These are phyloP conservation scores for Houttuynia cordata DNA, from an alignment of 164 flowering plant species.

Conservation along the genomic window DNA sequence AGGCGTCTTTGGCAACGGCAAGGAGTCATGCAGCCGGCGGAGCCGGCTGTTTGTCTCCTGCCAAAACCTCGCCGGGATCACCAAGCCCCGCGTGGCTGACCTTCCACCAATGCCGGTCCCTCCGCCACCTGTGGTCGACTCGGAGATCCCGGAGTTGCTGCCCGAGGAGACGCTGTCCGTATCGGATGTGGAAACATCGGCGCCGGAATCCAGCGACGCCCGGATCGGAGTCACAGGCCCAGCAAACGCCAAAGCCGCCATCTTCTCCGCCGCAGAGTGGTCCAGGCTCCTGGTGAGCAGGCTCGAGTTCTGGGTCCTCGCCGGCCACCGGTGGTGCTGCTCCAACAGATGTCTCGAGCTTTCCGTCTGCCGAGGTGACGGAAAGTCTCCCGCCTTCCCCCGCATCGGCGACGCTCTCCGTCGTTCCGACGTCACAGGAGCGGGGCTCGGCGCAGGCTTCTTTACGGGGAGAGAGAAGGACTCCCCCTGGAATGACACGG, in stretches of 20 bases:
- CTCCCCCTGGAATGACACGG: slow-evolving; percentile 95
- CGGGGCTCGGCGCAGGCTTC: slow-evolving; percentile 24
- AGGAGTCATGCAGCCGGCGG: slow-evolving; percentile 69
- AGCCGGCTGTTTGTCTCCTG: slow-evolving; percentile 78
- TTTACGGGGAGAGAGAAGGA: slow-evolving; percentile 76
- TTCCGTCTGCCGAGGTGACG: slow-evolving; percentile 48
- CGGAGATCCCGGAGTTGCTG: slow-evolving; percentile 67
- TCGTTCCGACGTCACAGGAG: slow-evolving; percentile 22
- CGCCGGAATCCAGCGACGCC: slow-evolving; percentile 23
- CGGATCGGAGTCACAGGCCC: slow-evolving; percentile 28
- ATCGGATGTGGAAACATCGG: slow-evolving; percentile 71
- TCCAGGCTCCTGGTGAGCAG: slow-evolving; percentile 58
- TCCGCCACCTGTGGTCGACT: slow-evolving; percentile 14
- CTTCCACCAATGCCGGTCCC: slow-evolving; percentile 11
- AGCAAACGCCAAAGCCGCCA: slow-evolving; percentile 23
- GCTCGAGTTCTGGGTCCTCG: slow-evolving; percentile 29
- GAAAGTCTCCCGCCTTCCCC: slow-evolving; percentile 21
- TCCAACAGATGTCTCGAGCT: slow-evolving; percentile 44
- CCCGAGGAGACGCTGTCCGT: slow-evolving; percentile 97
- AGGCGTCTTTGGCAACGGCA: slow-evolving; percentile 37
- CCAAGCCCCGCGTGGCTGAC: slow-evolving; percentile 37
- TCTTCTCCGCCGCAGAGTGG: slow-evolving; percentile 18
- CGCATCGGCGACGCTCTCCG: slow-evolving; percentile 66
- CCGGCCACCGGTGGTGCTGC: slow-evolving; percentile 75
- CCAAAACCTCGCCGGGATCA: slow-evolving; percentile 74